phyloP scores from a whole-genome alignment of 75 land plant genomes.

The Cryptomeria japonica region DNA sequence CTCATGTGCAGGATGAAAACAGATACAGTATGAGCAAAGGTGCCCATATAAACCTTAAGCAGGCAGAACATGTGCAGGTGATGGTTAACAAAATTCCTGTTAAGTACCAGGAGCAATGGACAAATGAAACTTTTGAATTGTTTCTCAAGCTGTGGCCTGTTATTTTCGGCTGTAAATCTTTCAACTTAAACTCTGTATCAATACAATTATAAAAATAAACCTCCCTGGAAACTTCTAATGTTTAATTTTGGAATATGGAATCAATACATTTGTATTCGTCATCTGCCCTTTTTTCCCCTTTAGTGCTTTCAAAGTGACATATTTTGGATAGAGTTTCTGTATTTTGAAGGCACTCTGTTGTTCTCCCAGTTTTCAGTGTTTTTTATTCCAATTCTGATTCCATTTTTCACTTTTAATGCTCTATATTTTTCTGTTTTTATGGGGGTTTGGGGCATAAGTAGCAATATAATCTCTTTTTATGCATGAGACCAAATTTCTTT shows the following conservation, averaged over 20 bases:
- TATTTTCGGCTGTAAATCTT: not conserved
- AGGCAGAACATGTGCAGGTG: constrained; percentile 36
- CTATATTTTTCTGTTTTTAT: no score
- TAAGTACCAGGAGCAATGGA: not conserved
- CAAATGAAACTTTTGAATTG: not conserved
- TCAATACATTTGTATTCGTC: no score
- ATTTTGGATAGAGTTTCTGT: no score
- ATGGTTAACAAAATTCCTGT: constrained; percentile 30
- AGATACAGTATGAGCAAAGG: constrained; percentile 23
- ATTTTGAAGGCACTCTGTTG: no score
- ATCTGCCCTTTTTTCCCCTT: no score
- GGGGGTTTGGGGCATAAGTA: no score
- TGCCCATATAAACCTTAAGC: constrained; percentile 29
- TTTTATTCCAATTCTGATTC: no score
- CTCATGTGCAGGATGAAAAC: constrained; percentile 23
- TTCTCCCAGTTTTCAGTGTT: no score
- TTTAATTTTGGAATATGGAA: not conserved
- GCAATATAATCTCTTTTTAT: no score
- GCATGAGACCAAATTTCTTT: no score
- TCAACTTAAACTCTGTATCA: not conserved
- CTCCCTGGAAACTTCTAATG: not conserved
- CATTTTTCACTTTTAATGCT: no score
- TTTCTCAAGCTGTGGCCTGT: not conserved
- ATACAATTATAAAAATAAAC: not conserved
- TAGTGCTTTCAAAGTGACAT: no score